Base-by-base conservation (phyloP, 345 rosid species). In the Garcia nutans region DNA sequence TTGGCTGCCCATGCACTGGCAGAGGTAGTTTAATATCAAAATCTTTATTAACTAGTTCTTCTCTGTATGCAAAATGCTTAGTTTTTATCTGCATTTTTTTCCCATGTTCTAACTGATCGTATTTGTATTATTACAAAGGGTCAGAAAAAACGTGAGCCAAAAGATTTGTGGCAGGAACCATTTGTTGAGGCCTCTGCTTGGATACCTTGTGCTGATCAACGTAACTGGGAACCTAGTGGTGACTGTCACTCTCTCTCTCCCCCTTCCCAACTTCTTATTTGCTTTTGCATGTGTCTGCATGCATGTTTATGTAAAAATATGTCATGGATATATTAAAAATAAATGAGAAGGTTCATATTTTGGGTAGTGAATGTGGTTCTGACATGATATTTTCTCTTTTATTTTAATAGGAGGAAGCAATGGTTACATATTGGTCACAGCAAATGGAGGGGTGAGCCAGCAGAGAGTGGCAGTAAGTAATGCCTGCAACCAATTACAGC, bases 401-500 rank as follows among this genome's bases (percentile, higher is more conserved):
- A 41, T 3, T 65, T 41, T 28, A 23, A n/a, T 71, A 93, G 99
- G 85, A 69, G 97, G 93, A 56, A 89, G 83, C 56, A 96, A 92
- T 65, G 99, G 99, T 82, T 96, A 93, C 83, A 86, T 96, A 71
- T 76, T 89, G 89, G 81, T 93, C 71, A 96, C 99, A 74, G 98
- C 98, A 76, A 96, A 96, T 87, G 99, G 99, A 73, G 99, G 99
- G 24, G 88, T 96, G 55, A 96, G 90, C 81, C 99, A 96, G 89
- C 99, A 93, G 79, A 82, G 98, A 77, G 99, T 96, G 22, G 97
- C 99, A 77, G 99, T 93, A 88, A 90, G 97, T 78, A 62, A 55
- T 83, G n/a, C 71, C 65, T 26, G 13, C 59, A 65, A 56, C 54
- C 42, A 77, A 55, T 49, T 72, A 45, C 70, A 57, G 65, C 69